Base-by-base conservation (phyloP, 2,329 filamentous ascomycete genomes). In the Colletotrichum cordylinicola region DNA sequence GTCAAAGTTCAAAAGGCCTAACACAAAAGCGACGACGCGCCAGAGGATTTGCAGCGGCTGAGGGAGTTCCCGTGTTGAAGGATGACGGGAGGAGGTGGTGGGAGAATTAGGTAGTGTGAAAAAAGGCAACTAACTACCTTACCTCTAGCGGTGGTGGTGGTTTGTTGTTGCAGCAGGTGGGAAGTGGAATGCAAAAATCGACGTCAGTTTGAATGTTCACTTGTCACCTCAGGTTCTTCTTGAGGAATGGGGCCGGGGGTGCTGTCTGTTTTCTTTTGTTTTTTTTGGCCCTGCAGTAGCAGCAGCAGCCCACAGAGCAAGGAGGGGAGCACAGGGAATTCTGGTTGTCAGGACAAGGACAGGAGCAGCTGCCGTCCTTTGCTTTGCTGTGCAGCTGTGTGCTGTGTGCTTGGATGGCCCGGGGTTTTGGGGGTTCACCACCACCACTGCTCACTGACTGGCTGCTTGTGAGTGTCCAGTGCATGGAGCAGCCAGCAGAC, bases 301-400 rank as follows among this genome's bases (percentile, higher is more conserved):
- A 43, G 10, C 31, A 39, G 39, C 37, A 27, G 18, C 27, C 37
- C 24, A 27, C 24, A 27, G n/a, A 67, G 37, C 24, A 58, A 58
- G 27, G 24, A 39, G 37, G 37, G 72, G 56, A 58, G 60, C 72
- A 75, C 56, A 56, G 73, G 73, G 70, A 65, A 64, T 31, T 76
- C 65, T 76, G 74, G 74, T 76, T 76, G 74, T 76, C 74, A 55
- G 74, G 74, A 76, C 74, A 75, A 75, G 74, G 60, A 55, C 21
- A 24, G 5, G n/a, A 27, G 64, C 31, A 29, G 13, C 37, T 66
- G 24, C 18, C 8, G 37, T 13, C 24, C 16, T 48, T n/a, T 29
- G 15, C 15, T 67, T 31, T 39, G 66, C 33, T 29, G 18, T 66
- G 64, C 13, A 24, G 37, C 67, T 66, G 18, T 29, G 37, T 21